Conservation (phyloP, 192 early-diverging fungal genomes). For the Backusella circina region DNA sequence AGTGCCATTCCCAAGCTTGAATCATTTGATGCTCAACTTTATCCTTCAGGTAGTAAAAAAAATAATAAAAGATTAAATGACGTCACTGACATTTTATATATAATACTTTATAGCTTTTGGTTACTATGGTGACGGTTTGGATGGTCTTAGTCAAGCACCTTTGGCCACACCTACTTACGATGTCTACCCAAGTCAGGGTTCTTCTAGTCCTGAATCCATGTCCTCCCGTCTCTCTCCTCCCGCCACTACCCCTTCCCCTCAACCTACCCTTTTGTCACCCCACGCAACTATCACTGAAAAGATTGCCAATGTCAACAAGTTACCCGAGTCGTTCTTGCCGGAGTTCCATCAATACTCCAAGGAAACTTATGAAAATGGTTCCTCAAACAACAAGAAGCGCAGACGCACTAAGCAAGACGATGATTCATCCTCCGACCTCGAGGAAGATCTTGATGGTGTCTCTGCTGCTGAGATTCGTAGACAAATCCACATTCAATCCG, state of each 20-base stretch:
- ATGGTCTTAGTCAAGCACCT: not conserved
- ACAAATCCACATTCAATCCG: constrained; percentile 45
- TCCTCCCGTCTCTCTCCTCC: constrained; percentile 22
- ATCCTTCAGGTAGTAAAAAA: constrained; percentile 7
- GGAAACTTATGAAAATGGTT: constrained; percentile 34
- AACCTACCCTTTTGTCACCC: constrained; percentile 12
- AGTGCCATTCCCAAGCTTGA: constrained; percentile 20
- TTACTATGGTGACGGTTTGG: constrained; percentile 19
- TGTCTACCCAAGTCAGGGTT: constrained; percentile 3
- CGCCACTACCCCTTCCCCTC: constrained; percentile 6
- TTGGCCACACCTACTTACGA: constrained; percentile 3
- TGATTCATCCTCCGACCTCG: constrained; percentile 9
- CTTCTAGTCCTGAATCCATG: constrained; percentile 24
- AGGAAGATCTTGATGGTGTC: constrained; percentile 23
- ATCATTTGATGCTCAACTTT: constrained; percentile 12
- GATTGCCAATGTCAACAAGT: constrained; percentile 33
- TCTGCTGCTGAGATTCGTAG: constrained; percentile 37
- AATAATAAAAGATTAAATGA: not conserved
- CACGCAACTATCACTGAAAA: constrained; percentile 28
- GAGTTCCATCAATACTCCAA: constrained; percentile 37
- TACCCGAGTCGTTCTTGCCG: constrained; percentile 33
- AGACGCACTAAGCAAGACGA: constrained; percentile 11
- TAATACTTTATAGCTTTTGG: not conserved
- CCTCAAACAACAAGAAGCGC: constrained; percentile 23
- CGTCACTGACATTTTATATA: constrained; percentile 2